Percentiles rank a stretch among this genome's conserved stretches.
phyloP scores from a whole-genome alignment of 2,329 filamentous ascomycete genomes.

The Ascomycota sp. region DNA sequence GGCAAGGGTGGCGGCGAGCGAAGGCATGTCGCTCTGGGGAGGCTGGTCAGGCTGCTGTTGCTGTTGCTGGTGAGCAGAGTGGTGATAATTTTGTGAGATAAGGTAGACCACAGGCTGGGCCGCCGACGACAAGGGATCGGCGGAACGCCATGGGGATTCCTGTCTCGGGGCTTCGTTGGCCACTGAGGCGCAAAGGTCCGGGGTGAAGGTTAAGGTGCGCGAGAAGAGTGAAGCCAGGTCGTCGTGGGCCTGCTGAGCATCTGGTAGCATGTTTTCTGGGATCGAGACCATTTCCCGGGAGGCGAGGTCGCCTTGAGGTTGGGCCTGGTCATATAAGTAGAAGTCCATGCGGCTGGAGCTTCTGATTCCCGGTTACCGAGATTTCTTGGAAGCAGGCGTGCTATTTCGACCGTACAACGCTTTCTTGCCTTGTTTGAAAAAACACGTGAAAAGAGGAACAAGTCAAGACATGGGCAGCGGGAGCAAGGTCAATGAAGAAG shows the following conservation, averaged over 20 bases:
- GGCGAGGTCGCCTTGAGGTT: too few relatives aligned
- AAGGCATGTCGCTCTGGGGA: constrained; percentile 24
- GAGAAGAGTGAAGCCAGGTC: constrained; percentile 68
- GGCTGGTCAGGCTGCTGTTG: constrained; percentile 18
- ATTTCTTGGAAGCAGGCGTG: too few relatives aligned
- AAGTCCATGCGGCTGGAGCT: too few relatives aligned
- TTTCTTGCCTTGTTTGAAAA: too few relatives aligned
- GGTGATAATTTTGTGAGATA: constrained; percentile 67
- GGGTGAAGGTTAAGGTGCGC: constrained; percentile 48
- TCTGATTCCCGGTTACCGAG: too few relatives aligned
- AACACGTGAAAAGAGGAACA: too few relatives aligned
- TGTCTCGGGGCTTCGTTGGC: constrained; percentile 11
- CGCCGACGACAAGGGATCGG: constrained; percentile 5
- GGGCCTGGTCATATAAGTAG: too few relatives aligned
- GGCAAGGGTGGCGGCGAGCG: constrained; percentile 36
- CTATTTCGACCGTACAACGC: too few relatives aligned
- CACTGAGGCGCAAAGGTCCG: constrained; percentile 10
- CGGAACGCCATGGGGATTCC: constrained; percentile 8
- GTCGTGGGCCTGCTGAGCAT: constrained; percentile 42
- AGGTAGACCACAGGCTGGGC: constrained; percentile 41
- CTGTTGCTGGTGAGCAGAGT: constrained; percentile 40
- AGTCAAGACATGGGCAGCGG: too few relatives aligned
- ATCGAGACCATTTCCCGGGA: neutral
- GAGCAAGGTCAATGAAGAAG: too few relatives aligned
- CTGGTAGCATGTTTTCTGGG: constrained; percentile 10